phyloP scores from a whole-genome alignment of 2,329 filamentous ascomycete genomes.

The Paecilomyces niveus region DNA sequence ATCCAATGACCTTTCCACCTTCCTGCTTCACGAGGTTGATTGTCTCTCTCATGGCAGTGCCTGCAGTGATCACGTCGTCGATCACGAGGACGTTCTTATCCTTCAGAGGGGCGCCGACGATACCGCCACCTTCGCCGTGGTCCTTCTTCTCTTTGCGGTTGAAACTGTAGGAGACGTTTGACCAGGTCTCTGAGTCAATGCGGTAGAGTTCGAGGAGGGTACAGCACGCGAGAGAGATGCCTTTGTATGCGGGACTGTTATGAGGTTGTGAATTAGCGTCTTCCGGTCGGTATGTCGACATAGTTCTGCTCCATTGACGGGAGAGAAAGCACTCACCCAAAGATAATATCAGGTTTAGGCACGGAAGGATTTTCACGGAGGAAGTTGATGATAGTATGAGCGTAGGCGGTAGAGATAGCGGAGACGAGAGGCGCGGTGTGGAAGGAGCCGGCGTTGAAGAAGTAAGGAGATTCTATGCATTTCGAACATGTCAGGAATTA shows the following conservation, averaged over 20 bases:
- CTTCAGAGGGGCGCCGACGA: background rate
- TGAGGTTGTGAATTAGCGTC: background rate
- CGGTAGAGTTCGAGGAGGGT: background rate
- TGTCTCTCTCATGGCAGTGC: background rate
- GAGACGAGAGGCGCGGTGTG: background rate
- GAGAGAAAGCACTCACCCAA: background rate
- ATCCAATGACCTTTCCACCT: background rate
- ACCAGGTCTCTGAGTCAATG: background rate
- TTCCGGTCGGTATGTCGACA: background rate
- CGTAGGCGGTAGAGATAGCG: background rate
- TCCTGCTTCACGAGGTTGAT: background rate
- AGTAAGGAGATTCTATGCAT: background rate
- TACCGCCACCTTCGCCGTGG: background rate
- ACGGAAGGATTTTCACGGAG: background rate
- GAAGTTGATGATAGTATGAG: background rate
- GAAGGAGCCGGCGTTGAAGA: background rate
- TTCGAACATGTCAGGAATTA: background rate
- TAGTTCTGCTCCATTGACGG: background rate
- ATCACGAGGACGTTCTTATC: background rate
- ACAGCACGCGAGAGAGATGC: background rate
- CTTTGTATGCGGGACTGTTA: background rate
- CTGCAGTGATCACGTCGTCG: background rate
- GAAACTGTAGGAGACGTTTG: background rate
- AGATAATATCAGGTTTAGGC: background rate
- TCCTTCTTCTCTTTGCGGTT: background rate